Base-by-base conservation (phyloP, 495 filamentous ascomycete species). In the Usnea hakonensis region DNA sequence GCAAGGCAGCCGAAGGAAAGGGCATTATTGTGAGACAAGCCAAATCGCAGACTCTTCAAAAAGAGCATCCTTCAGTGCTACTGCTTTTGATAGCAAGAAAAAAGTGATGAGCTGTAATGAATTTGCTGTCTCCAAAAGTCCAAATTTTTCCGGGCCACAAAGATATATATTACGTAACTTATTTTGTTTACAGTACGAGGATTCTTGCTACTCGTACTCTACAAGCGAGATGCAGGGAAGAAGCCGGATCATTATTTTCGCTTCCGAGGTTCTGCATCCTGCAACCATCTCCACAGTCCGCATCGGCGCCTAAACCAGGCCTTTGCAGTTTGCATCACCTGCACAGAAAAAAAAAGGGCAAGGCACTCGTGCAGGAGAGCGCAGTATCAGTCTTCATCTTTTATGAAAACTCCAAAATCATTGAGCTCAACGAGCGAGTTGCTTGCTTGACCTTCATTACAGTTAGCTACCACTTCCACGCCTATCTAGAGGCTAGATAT, bases 1-100 rank as follows among this genome's bases (percentile, higher is more conserved):
- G 76, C 41, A 3, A 30, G 1, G 32, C 38, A 26, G 33, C 32
- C 13, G 33, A 36, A 41, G 50, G 19, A 13, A 63, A 32, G 13
- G 63, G 36, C 66, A 65, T 68, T 17, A 8, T 14, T 21, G 16
- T 54, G 41, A 36, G 33, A 58, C 16, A 38, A 17, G 30, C 35
- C 32, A 35, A 21, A 32, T 33, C 30, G 23, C 28, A 6, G 21
- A 40, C 23, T 33, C 46, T 38, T 0, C 40, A 1, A 13, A 44
- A 38, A 57, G 37, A 30, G 9, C 33, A 38, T 37, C 19, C 32
- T 10, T 30, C 26, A 13, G 37, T 37, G 16, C 48, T 19, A 0
- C 10, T 0, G 48, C 16, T 2, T 32, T 52, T 5, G 14, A 28
- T 16, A 10, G 14, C 16, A 52, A 30, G 46, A 30, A 26, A 6